phyloP scores from a whole-genome alignment of 768 basidiomycete species.

The Aureoboletus auriporus region DNA sequence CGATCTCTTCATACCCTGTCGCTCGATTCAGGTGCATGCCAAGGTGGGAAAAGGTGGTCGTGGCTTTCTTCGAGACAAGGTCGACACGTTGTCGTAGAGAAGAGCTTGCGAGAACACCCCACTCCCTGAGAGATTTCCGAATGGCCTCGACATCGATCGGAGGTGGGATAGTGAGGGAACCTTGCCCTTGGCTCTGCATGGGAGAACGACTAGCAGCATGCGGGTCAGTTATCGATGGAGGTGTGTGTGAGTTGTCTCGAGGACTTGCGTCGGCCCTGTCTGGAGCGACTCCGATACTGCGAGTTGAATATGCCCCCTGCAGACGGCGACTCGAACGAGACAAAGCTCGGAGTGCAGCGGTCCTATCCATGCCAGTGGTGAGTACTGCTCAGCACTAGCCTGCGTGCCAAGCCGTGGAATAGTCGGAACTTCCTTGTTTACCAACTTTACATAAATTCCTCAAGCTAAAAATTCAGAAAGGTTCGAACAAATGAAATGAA shows the following conservation, averaged over 20 bases:
- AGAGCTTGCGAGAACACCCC: slow-evolving; percentile 37
- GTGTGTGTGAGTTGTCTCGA: neutral
- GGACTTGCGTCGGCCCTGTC: neutral
- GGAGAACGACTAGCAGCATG: neutral
- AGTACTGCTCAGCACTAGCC: neutral
- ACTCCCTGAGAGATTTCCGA: slow-evolving; percentile 38
- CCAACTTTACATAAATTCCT: too few species aligned
- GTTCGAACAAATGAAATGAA: too few species aligned
- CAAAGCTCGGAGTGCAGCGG: slow-evolving; percentile 6
- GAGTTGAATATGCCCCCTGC: slow-evolving; percentile 8
- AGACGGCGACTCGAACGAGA: slow-evolving; percentile 8
- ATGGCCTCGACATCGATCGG: slow-evolving; percentile 30
- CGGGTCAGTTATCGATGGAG: slow-evolving; percentile 3
- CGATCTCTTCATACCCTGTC: slow-evolving; percentile 91
- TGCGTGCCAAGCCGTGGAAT: too few species aligned
- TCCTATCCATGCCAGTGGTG: slow-evolving; percentile 2
- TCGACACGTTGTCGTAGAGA: slow-evolving; percentile 50
- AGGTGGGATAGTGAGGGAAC: neutral
- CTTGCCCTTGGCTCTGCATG: slow-evolving; percentile 1
- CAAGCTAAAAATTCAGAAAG: too few species aligned
- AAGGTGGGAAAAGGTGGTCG: slow-evolving; percentile 63
- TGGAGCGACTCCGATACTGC: neutral
- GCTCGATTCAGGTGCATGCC: slow-evolving; percentile 79
- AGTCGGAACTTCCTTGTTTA: too few species aligned
- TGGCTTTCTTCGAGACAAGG: slow-evolving; percentile 52